Percentiles rank a stretch among this genome's conserved stretches.
Evolutionary conservation across 305 asterid genomes (phyloP).

Genomic region (Galium porrigens): DNA sequence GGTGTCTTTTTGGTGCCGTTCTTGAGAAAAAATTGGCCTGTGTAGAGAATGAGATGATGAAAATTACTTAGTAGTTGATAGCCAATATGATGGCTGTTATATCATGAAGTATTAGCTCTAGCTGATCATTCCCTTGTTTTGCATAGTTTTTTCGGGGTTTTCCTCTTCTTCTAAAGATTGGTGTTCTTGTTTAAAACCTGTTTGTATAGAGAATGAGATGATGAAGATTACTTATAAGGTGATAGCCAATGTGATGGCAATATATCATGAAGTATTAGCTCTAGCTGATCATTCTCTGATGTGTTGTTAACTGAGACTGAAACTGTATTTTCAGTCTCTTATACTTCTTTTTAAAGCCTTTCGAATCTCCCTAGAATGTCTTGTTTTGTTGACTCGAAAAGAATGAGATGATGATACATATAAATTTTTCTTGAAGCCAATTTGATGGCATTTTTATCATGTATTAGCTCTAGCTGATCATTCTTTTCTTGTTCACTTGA

Average conservation of each 20-base stretch:
- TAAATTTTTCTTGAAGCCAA: slow-evolving; percentile 29
- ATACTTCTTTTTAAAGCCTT: too few species aligned
- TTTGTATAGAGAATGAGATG: slow-evolving; percentile 27
- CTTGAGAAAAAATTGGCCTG: neutral
- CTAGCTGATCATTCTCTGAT: slow-evolving; percentile 61
- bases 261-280: slow-evolving; percentile 65
- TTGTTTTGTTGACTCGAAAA: neutral
- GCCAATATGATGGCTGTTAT: slow-evolving; percentile 44
- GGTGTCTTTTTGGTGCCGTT: neutral
- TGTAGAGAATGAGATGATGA: slow-evolving; percentile 34
- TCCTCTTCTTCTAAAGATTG: neutral
- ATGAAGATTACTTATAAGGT: slow-evolving; percentile 21
- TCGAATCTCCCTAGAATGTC: too few species aligned
- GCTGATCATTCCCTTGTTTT: slow-evolving; percentile 45
- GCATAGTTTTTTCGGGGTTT: neutral
- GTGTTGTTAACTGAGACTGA: neutral
- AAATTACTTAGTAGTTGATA: slow-evolving; percentile 22
- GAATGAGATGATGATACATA: neutral
- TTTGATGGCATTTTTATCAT: slow-evolving; percentile 49
- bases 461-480: slow-evolving; percentile 91
- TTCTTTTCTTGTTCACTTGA: slow-evolving; percentile 18
- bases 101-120: slow-evolving; percentile 76
- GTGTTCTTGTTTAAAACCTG: too few species aligned
- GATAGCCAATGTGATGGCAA: slow-evolving; percentile 49
- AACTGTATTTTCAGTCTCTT: neutral